Percentiles rank a stretch among this genome's conserved stretches.
Conservation (phyloP, 2,329 filamentous ascomycete genomes). For the Xylaria sp. region DNA sequence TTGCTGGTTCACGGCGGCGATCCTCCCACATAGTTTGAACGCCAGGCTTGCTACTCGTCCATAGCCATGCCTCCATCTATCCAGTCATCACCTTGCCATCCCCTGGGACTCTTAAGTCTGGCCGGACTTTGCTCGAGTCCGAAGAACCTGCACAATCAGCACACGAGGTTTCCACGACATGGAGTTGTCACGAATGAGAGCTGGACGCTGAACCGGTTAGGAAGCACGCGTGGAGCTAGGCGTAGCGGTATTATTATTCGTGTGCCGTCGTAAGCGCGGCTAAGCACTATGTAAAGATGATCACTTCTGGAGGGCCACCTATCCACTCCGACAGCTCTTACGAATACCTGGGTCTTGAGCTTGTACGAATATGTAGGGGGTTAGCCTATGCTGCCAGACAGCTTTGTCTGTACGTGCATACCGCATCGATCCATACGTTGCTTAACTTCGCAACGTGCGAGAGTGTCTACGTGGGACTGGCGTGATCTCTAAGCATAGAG, state of each 20-base stretch:
- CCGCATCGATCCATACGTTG: background rate
- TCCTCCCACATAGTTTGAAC: too few relatives aligned
- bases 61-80: too few relatives aligned
- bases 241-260: background rate
- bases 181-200: background rate
- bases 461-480: background rate
- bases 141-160: too few relatives aligned
- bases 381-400: background rate
- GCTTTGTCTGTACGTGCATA: background rate
- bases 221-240: background rate
- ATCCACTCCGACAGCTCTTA: background rate
- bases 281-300: background rate
- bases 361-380: background rate
- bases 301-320: background rate
- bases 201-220: background rate
- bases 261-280: background rate
- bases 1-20: too few relatives aligned
- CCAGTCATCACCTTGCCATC: too few relatives aligned
- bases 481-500: background rate
- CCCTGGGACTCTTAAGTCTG: too few relatives aligned
- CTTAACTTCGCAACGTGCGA: background rate
- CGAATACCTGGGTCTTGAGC: background rate
- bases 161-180: too few relatives aligned
- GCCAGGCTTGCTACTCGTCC: too few relatives aligned
- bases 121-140: too few relatives aligned